Conservation (phyloP, 257 asterid species). For the Solanum ossicruentum region DNA sequence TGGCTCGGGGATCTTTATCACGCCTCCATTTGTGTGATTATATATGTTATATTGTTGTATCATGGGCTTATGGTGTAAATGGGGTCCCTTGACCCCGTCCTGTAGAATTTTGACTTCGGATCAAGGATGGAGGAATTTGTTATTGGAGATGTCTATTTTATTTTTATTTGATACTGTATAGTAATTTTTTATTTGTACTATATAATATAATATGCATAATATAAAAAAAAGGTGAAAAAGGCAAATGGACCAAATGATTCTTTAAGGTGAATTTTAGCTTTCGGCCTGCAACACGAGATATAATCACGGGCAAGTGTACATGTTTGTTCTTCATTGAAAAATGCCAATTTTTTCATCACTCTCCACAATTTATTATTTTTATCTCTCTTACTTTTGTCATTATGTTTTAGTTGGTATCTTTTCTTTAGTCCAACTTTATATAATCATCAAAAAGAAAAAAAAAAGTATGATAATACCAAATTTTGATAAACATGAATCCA, state of each 20-base stretch:
- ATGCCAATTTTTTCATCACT: neutral
- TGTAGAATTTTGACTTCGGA: neutral
- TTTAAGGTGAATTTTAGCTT: slow-evolving; percentile 7
- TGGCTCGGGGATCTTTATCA: neutral
- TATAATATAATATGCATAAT: neutral
- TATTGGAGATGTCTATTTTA: neutral
- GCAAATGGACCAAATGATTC: slow-evolving; percentile 3
- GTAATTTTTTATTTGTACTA: neutral
- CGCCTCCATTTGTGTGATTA: neutral
- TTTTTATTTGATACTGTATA: neutral
- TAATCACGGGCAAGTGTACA: neutral
- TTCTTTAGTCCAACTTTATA: neutral
- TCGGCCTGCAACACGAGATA: slow-evolving; percentile 10
- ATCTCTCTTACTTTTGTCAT: neutral
- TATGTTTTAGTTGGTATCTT: neutral
- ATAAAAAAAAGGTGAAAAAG: neutral
- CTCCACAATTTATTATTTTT: neutral
- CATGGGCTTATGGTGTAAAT: neutral
- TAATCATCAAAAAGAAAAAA: neutral
- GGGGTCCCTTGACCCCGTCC: neutral
- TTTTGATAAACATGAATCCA: neutral
- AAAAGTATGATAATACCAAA: neutral
- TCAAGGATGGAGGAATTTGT: neutral
- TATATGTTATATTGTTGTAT: neutral
- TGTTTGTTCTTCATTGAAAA: neutral